phyloP scores from a whole-genome alignment of 805 yeast genomes.

The Kazachstania bromeliacearum region DNA sequence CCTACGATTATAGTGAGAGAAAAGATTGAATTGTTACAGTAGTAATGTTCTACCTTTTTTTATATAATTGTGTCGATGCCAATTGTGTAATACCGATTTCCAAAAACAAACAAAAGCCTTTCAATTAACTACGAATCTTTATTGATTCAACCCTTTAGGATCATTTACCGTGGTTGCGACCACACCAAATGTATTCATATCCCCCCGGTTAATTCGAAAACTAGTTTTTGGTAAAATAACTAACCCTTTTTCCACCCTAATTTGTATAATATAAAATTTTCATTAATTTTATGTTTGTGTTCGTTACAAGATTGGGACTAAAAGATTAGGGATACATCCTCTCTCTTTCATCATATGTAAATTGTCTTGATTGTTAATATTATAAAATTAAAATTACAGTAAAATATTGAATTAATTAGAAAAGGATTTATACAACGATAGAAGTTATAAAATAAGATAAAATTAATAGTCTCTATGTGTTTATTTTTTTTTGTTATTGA shows the following conservation, averaged over 20 bases:
- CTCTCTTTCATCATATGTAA: neutral
- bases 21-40: too few relatives aligned
- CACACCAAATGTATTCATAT: slow-evolving; percentile 22
- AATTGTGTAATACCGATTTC: too few relatives aligned
- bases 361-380: neutral
- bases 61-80: too few relatives aligned
- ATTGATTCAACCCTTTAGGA: slow-evolving; percentile 13
- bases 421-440: neutral
- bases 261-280: slow-evolving; percentile 13
- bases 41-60: too few relatives aligned
- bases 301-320: slow-evolving; percentile 28
- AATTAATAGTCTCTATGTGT: neutral
- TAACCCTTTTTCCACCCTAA: slow-evolving; percentile 31
- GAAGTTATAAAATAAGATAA: neutral
- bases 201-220: slow-evolving; percentile 26
- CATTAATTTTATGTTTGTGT: slow-evolving; percentile 5
- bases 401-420: neutral
- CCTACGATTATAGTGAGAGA: too few relatives aligned
- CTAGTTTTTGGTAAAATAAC: slow-evolving; percentile 28
- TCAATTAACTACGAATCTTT: slow-evolving; percentile 11
- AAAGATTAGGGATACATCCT: slow-evolving; percentile 22
- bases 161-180: slow-evolving; percentile 28
- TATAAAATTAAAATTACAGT: neutral
- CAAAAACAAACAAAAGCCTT: slow-evolving; percentile 26
- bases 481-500: neutral